Evolutionary conservation across 345 rosid genomes (phyloP).

Genomic region (Excoecaria agallocha): DNA sequence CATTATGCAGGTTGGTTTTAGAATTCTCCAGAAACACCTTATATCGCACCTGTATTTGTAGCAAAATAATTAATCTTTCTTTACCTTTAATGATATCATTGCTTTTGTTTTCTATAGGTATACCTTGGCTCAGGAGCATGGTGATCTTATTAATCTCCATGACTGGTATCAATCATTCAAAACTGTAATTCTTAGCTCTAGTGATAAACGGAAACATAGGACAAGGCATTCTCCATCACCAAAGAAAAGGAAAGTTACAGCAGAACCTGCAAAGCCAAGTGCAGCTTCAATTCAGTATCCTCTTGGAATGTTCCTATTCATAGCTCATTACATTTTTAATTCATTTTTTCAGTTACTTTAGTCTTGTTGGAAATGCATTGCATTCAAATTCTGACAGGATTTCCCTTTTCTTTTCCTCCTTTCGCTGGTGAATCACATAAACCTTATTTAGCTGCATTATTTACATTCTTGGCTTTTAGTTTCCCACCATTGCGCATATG

Average conservation of each 20-base stretch:
- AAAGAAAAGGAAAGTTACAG: slow-evolving; percentile 57
- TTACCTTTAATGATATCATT: not conserved
- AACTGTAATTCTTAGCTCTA: slow-evolving; percentile 37
- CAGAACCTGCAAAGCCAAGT: slow-evolving; percentile 45
- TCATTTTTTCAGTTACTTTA: not conserved
- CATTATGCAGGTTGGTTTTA: not conserved
- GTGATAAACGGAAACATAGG: slow-evolving; percentile 46
- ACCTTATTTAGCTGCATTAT: no score
- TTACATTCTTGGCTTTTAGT: no score
- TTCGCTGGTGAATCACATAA: no score
- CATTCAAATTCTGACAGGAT: not conserved
- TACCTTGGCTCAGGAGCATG: slow-evolving; percentile 77
- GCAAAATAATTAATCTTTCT: not conserved
- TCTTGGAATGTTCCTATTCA: slow-evolving; percentile 18
- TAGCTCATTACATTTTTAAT: not conserved
- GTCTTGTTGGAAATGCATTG: slow-evolving; percentile 7
- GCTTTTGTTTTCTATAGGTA: slow-evolving; percentile 45
- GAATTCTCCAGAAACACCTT: not conserved
- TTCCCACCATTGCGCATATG: not conserved
- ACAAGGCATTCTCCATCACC: slow-evolving; percentile 50
- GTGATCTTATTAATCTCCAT: slow-evolving; percentile 79
- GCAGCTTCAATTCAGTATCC: slow-evolving; percentile 90
- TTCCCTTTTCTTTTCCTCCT: not conserved
- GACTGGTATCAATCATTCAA: slow-evolving; percentile 96
- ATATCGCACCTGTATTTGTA: not conserved